Conservation (phyloP, 805 yeast genomes). For the Teunomyces barrocoloradensis region DNA sequence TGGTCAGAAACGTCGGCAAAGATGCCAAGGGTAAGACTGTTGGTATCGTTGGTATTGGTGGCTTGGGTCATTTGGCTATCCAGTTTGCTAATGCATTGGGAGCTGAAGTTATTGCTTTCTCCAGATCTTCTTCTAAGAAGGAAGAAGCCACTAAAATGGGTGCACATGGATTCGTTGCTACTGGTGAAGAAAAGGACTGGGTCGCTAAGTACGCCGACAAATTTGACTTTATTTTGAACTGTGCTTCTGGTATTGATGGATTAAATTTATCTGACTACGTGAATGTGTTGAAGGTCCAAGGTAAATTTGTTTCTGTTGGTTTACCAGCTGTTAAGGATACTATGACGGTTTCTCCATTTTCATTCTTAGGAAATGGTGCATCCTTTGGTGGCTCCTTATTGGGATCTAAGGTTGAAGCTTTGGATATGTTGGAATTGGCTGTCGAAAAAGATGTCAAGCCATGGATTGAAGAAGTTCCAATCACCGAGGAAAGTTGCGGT, state of each 20-base stretch:
- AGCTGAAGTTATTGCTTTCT: slow-evolving; percentile 56
- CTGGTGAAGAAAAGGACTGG: slow-evolving; percentile 49
- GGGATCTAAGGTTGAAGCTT: slow-evolving; percentile 64
- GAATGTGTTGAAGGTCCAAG: slow-evolving; percentile 52
- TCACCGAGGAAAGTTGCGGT: slow-evolving; percentile 50
- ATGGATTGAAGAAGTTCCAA: slow-evolving; percentile 60
- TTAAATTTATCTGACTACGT: slow-evolving; percentile 50
- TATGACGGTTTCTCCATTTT: slow-evolving; percentile 47
- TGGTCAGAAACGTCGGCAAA: slow-evolving; percentile 39
- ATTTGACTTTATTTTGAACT: slow-evolving; percentile 52
- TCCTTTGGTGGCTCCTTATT: slow-evolving; percentile 56
- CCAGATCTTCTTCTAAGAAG: slow-evolving; percentile 48
- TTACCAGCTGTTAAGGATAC: slow-evolving; percentile 50
- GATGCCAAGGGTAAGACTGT: slow-evolving; percentile 49
- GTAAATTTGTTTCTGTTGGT: slow-evolving; percentile 63
- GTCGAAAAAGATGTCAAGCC: slow-evolving; percentile 56
- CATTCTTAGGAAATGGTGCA: slow-evolving; percentile 50
- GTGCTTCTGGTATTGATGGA: slow-evolving; percentile 51
- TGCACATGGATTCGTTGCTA: slow-evolving; percentile 54
- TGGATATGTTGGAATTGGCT: slow-evolving; percentile 64
- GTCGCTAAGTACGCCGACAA: slow-evolving; percentile 21
- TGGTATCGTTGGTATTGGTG: slow-evolving; percentile 57
- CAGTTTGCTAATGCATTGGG: slow-evolving; percentile 59
- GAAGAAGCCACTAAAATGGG: slow-evolving; percentile 50
- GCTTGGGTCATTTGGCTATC: slow-evolving; percentile 56